phyloP scores from a whole-genome alignment of 768 basidiomycete genomes.

The Mycena galericulata region DNA sequence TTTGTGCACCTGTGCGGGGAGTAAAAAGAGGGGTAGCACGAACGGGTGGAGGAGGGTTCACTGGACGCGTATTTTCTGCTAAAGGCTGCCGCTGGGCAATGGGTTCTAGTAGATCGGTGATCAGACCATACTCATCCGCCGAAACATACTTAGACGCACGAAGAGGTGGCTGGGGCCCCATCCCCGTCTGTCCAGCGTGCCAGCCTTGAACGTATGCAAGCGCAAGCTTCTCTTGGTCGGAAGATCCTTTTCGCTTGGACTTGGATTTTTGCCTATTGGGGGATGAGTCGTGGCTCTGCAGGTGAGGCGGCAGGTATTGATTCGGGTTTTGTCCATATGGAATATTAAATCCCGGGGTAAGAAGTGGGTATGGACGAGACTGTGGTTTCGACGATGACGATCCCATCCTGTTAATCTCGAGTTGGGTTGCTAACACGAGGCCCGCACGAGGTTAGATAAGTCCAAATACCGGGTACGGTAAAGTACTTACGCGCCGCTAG shows the following conservation, averaged over 20 bases:
- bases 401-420: constrained; percentile 24
- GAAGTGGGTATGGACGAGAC: constrained; percentile 21
- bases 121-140: neutral
- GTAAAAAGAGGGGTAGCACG: constrained; percentile 31
- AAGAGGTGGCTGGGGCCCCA: constrained; percentile 21
- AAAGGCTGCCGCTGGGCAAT: constrained; percentile 5
- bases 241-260: constrained; percentile 20
- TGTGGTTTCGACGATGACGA: constrained; percentile 29
- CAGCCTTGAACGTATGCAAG: constrained; percentile 29
- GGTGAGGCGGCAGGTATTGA: constrained; percentile 27
- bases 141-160: constrained; percentile 13
- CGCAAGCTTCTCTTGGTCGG: constrained; percentile 19
- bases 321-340: constrained; percentile 27
- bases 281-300: constrained; percentile 12
- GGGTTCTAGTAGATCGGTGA: constrained; percentile 23
- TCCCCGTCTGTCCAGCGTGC: constrained; percentile 20
- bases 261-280: constrained; percentile 22
- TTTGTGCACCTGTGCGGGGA: constrained; percentile 20
- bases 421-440: neutral
- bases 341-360: constrained; percentile 28
- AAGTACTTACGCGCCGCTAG: no score
- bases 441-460: no score
- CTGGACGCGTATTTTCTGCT: constrained; percentile 15
- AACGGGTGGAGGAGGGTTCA: constrained; percentile 23
- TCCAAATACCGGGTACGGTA: no score